These are phyloP conservation scores for Scalesia atractyloides DNA, from an alignment of 129 eudicot genomes.

Conservation along the genomic window DNA sequence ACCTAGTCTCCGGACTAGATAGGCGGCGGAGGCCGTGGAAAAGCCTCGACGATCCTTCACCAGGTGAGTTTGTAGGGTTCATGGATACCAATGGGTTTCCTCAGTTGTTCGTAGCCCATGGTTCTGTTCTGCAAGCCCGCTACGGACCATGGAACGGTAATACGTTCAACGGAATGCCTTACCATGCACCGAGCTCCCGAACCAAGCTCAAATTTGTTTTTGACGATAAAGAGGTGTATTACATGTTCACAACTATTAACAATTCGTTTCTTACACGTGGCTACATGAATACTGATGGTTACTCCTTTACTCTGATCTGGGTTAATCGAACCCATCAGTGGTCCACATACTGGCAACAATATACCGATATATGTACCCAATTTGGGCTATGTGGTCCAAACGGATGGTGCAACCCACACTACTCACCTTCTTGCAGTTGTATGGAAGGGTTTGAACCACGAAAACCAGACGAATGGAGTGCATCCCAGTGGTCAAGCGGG, in stretches of 20 bases:
- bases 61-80: conserved; percentile 9
- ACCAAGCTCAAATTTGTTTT: conserved; percentile 12
- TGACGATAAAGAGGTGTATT: conserved; percentile 27
- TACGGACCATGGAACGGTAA: conserved; percentile 39
- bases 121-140: not conserved
- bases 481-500: conserved; percentile 32
- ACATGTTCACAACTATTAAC: not conserved
- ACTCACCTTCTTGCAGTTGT: conserved; percentile 18
- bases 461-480: conserved; percentile 26
- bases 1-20: conserved; percentile 14
- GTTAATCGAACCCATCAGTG: not conserved
- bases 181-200: not conserved
- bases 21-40: conserved; percentile 30
- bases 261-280: not conserved
- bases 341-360: not conserved
- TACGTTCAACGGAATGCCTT: conserved; percentile 26
- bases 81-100: conserved; percentile 34
- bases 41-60: conserved; percentile 30
- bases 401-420: conserved; percentile 22
- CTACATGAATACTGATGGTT: not conserved
- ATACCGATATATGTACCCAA: conserved; percentile 6
- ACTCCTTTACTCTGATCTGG: not conserved
- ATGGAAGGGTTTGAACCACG: conserved; percentile 37
- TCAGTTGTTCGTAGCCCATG: not conserved
- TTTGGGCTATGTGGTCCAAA: conserved; percentile 18